phyloP scores from a whole-genome alignment of 106 monocot genomes.

The Apostasia ramifera region DNA sequence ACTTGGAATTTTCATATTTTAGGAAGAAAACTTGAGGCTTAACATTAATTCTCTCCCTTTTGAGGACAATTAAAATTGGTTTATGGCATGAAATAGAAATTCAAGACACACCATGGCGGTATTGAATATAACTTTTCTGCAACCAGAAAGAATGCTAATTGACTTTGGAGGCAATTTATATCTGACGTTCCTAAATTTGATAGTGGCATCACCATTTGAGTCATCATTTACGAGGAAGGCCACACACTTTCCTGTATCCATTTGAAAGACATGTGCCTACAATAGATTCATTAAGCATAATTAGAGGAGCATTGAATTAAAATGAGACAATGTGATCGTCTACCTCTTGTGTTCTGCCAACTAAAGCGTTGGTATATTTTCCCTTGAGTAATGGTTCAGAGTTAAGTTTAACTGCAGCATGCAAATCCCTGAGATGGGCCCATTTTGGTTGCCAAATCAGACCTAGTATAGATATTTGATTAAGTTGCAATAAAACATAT shows the following conservation, averaged over 20 bases:
- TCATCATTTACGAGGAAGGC: conserved; percentile 75
- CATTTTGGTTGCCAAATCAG: conserved; percentile 72
- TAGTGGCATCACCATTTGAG: conserved; percentile 4
- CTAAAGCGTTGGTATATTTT: conserved; percentile 25
- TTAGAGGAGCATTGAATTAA: neutral
- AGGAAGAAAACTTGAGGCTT: too few species aligned
- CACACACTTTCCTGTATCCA: conserved; percentile 39
- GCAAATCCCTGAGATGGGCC: conserved; percentile 82
- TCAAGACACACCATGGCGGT: conserved; percentile 45
- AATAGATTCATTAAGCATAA: neutral
- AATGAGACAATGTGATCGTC: conserved; percentile 3
- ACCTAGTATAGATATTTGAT: conserved; percentile 22
- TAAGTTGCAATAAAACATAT: neutral
- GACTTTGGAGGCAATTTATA: conserved; percentile 54
- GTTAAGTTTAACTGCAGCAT: conserved; percentile 45
- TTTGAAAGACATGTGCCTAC: conserved; percentile 71
- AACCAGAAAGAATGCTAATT: conserved; percentile 63
- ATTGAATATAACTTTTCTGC: conserved; percentile 60
- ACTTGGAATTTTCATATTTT: too few species aligned
- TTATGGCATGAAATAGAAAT: neutral
- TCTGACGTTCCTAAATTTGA: conserved; percentile 37
- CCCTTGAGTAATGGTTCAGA: conserved; percentile 58
- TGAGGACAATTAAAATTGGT: too few species aligned
- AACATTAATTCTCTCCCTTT: too few species aligned
- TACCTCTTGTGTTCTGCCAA: conserved; percentile 63